Percentiles rank a stretch among this genome's conserved stretches.
These are phyloP conservation scores for Rhytidiadelphus loreus DNA, from an alignment of 225 moss, liverwort and hornwort species.

Conservation along the genomic window DNA sequence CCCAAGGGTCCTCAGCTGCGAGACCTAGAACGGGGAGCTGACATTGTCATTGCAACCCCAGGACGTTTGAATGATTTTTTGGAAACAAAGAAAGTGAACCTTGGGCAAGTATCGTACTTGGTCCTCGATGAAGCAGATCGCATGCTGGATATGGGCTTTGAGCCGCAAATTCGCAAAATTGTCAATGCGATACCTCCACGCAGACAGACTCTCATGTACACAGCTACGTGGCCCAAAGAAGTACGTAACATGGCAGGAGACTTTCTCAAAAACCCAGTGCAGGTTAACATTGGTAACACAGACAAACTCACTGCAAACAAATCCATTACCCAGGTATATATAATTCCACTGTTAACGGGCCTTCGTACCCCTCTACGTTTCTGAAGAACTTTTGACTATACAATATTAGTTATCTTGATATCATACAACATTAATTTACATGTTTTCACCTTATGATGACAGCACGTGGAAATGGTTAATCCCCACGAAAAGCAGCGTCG, in stretches of 20 bases:
- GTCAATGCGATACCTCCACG: slow-evolving; percentile 62
- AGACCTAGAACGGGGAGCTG: slow-evolving; percentile 86
- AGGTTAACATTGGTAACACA: slow-evolving; percentile 89
- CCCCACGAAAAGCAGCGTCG: slow-evolving; percentile 70
- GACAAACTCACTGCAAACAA: slow-evolving; percentile 87
- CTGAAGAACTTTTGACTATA: background rate
- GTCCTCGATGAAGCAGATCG: slow-evolving; percentile 94
- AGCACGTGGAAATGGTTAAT: slow-evolving; percentile 74
- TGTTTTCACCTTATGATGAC: background rate
- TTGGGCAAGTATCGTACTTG: slow-evolving; percentile 71
- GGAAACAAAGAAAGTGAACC: slow-evolving; percentile 76
- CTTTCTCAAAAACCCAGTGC: slow-evolving; percentile 64
- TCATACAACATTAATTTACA: background rate
- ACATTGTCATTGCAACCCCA: slow-evolving; percentile 84
- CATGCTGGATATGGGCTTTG: slow-evolving; percentile 97
- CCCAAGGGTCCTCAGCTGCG: slow-evolving; percentile 82
- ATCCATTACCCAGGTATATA: slow-evolving; percentile 78
- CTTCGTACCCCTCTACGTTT: background rate
- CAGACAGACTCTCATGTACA: slow-evolving; percentile 95
- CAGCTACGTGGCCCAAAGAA: slow-evolving; percentile 92
- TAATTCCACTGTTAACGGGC: background rate
- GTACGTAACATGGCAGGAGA: slow-evolving; percentile 90
- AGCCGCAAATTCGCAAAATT: slow-evolving; percentile 95
- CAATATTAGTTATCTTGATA: too few relatives aligned
- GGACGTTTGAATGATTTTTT: slow-evolving; percentile 85